Conservation (phyloP, 2,329 filamentous ascomycete genomes). For the Pseudogymnoascus sp. region DNA sequence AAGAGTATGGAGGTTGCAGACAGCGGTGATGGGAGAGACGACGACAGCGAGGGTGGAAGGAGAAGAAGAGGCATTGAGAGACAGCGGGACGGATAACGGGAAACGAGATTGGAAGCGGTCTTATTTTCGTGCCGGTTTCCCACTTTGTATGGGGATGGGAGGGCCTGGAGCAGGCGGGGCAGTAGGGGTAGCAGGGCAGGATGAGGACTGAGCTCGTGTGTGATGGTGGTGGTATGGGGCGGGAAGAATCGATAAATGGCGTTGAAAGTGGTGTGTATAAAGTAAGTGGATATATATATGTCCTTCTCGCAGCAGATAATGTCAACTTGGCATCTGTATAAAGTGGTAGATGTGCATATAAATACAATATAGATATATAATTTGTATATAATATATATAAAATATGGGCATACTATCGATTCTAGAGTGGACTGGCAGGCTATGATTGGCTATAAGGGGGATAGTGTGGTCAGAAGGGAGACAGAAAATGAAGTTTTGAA, state of each 20-base stretch:
- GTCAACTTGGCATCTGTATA: neutral
- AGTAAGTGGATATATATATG: neutral
- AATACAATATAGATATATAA: neutral
- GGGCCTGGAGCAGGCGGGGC: neutral
- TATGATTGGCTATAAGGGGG: neutral
- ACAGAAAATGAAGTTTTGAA: no score
- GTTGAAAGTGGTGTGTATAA: neutral
- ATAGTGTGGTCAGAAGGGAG: neutral
- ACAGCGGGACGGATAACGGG: neutral
- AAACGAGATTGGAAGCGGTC: neutral
- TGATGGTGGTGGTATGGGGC: neutral
- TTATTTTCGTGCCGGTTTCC: neutral
- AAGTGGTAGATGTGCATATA: neutral
- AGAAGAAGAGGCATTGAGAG: neutral
- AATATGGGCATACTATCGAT: neutral
- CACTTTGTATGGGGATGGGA: no score
- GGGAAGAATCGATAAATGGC: conserved; percentile 2
- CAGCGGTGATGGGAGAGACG: neutral
- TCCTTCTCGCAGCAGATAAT: no score
- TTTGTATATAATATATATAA: neutral
- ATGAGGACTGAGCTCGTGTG: neutral
- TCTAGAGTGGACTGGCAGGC: neutral
- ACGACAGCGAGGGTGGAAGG: neutral
- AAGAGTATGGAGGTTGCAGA: no score
- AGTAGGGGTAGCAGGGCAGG: neutral